Evolutionary conservation across 805 yeast species (phyloP).

Genomic region (Brettanomyces bruxellensis): DNA sequence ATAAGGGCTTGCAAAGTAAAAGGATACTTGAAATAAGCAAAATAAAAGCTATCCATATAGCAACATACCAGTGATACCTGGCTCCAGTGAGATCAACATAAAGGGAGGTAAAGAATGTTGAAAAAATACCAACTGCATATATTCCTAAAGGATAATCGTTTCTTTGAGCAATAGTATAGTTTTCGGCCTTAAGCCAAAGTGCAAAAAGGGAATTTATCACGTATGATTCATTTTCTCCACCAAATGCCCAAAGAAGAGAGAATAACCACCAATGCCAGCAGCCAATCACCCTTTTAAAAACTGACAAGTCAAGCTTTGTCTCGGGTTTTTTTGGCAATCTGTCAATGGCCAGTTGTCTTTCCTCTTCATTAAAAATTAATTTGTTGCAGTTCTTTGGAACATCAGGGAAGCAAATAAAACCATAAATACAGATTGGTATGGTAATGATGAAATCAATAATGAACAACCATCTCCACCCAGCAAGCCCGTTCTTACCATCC

Average conservation of each 20-base stretch:
- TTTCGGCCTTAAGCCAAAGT: constrained; percentile 33
- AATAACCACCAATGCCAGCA: constrained; percentile 49
- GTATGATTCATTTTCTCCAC: constrained; percentile 1
- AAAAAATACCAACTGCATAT: constrained; percentile 37
- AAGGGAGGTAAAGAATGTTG: constrained; percentile 32
- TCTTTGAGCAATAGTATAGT: constrained; percentile 32
- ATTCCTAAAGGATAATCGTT: constrained; percentile 45
- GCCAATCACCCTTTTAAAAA: constrained; percentile 37
- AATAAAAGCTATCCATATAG: neutral
- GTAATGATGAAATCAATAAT: constrained; percentile 19
- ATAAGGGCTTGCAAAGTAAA: constrained; percentile 39
- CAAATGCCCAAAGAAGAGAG: constrained; percentile 32
- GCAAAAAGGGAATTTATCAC: constrained; percentile 31
- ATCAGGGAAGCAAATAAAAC: constrained; percentile 52
- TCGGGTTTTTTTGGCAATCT: constrained; percentile 29
- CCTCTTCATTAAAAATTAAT: constrained; percentile 3
- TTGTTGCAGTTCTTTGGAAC: constrained; percentile 12
- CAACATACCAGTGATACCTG: constrained; percentile 7
- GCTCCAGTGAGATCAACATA: constrained; percentile 29
- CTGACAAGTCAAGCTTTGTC: constrained; percentile 13
- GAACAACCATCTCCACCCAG: constrained; percentile 65
- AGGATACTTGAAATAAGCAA: constrained; percentile 33
- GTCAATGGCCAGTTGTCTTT: constrained; percentile 5
- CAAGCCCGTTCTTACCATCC: constrained; percentile 40
- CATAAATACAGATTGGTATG: constrained; percentile 46